Percentiles rank a stretch among this genome's conserved stretches.
These are phyloP conservation scores for Sporothrix euskadiensis DNA, from an alignment of 2,329 filamentous ascomycete genomes.

Conservation along the genomic window DNA sequence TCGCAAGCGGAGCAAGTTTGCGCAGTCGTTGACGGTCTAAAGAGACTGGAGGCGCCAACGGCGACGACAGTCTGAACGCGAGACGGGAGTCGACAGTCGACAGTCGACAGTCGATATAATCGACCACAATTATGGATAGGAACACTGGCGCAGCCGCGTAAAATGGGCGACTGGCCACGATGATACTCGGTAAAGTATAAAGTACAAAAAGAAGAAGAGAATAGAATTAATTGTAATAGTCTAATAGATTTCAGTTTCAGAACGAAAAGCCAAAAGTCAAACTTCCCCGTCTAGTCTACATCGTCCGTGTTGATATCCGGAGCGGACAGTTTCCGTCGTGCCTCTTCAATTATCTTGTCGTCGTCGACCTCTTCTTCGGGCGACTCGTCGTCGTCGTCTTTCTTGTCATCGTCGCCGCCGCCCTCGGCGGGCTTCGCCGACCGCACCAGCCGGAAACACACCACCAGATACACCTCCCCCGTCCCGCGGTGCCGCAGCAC, in stretches of 20 bases:
- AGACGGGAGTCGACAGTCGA: too few species aligned
- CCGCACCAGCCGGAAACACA: constrained; percentile 76
- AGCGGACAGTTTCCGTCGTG: constrained; percentile 41
- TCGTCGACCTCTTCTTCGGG: constrained; percentile 36
- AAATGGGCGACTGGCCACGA: not conserved
- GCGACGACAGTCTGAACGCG: not conserved
- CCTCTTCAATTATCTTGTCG: constrained; percentile 42
- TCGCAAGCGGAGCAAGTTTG: constrained; percentile 73
- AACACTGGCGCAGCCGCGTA: not conserved
- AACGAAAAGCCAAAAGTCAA: not conserved
- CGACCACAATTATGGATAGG: not conserved
- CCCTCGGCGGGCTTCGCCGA: constrained; percentile 53
- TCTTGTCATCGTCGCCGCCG: not conserved
- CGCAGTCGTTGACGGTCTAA: constrained; percentile 45
- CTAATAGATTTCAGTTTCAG: not conserved
- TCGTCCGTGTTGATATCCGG: constrained; percentile 41
- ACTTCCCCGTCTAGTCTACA: constrained; percentile 43
- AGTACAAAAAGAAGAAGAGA: not conserved
- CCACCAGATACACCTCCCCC: constrained; percentile 73
- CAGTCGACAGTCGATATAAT: not conserved
- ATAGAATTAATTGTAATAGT: constrained; percentile 16
- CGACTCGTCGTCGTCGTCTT: constrained; percentile 30
- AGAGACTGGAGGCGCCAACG: not conserved
- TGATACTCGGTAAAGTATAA: not conserved
- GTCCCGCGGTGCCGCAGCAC: constrained; percentile 80